Conservation (phyloP, 2,329 filamentous ascomycete genomes). For the Tolypocladium pustulatum region DNA sequence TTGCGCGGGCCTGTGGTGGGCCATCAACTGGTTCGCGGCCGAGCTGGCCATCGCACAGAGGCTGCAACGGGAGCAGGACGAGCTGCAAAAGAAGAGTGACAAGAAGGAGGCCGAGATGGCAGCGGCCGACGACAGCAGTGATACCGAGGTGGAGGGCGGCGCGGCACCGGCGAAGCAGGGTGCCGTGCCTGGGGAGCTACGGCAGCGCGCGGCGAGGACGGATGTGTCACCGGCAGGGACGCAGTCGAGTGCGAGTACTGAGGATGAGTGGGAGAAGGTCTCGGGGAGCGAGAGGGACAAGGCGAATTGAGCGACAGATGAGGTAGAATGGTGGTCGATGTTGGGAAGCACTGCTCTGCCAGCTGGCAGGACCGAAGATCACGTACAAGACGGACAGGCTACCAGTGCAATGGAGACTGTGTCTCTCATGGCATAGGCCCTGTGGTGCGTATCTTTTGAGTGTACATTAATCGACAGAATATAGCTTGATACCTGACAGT, state of each 20-base stretch:
- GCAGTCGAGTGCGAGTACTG: slow-evolving; percentile 61
- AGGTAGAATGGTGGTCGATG: too few relatives aligned
- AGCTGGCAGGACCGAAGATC: neutral
- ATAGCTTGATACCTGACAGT: neutral
- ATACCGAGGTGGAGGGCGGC: slow-evolving; percentile 33
- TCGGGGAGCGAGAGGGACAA: slow-evolving; percentile 59
- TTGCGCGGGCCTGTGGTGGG: slow-evolving; percentile 76
- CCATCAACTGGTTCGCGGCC: slow-evolving; percentile 92
- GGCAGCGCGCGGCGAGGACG: slow-evolving; percentile 28
- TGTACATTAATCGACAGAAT: neutral
- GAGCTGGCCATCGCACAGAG: slow-evolving; percentile 41
- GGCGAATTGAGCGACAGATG: slow-evolving; percentile 28
- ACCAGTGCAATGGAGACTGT: neutral
- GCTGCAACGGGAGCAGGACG: slow-evolving; percentile 20
- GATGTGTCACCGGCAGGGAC: slow-evolving; percentile 23
- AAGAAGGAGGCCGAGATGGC: slow-evolving; percentile 1
- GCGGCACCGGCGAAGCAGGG: slow-evolving; percentile 16
- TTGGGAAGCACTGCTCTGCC: neutral
- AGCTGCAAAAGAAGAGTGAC: slow-evolving; percentile 6
- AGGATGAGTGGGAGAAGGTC: slow-evolving; percentile 97
- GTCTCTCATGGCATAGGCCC: too few relatives aligned
- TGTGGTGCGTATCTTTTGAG: neutral
- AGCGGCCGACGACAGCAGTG: slow-evolving; percentile 24
- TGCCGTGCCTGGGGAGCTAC: slow-evolving; percentile 33
- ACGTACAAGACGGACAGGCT: neutral